Percentiles rank a stretch among this genome's conserved stretches.
phyloP scores from a whole-genome alignment of 2,329 filamentous ascomycete genomes.

The Epichloe scottii region DNA sequence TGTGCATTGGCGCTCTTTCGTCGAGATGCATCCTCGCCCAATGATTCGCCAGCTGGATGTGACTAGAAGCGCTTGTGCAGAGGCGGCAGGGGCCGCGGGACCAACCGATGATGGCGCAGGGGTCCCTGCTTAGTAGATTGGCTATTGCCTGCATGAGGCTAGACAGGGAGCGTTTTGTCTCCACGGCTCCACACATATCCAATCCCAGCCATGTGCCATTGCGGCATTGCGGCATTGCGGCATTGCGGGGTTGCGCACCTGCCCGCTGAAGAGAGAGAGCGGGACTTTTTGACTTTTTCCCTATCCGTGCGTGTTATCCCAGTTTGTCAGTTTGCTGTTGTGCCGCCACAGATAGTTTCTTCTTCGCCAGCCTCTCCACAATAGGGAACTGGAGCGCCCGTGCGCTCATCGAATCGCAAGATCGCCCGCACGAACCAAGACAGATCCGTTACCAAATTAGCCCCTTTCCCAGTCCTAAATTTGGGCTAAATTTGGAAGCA shows the following conservation, averaged over 20 bases:
- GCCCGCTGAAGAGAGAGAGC: too few species aligned
- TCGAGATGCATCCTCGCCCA: neutral
- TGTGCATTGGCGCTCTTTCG: slow-evolving; percentile 1
- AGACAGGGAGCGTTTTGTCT: slow-evolving; percentile 8
- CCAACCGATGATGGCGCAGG: slow-evolving; percentile 30
- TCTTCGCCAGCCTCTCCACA: neutral
- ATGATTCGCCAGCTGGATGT: slow-evolving; percentile 21
- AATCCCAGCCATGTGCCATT: neutral
- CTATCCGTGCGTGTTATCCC: too few species aligned
- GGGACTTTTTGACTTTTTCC: too few species aligned
- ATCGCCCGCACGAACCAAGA: neutral
- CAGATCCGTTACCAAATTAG: slow-evolving; percentile 4
- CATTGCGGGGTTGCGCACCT: too few species aligned
- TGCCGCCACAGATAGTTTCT: too few species aligned
- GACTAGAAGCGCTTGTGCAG: slow-evolving; percentile 33
- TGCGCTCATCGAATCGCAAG: slow-evolving; percentile 3
- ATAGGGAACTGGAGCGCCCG: neutral
- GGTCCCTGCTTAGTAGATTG: slow-evolving; percentile 23
- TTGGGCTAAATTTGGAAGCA: slow-evolving; percentile 10
- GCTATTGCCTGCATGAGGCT: slow-evolving; percentile 21
- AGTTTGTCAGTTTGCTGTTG: too few species aligned
- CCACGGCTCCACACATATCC: neutral
- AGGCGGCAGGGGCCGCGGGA: slow-evolving; percentile 32
- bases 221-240: too few species aligned
- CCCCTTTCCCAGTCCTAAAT: slow-evolving; percentile 5